phyloP scores from a whole-genome alignment of 371 early-diverging fungal genomes.

The Vittaforma corneae region DNA sequence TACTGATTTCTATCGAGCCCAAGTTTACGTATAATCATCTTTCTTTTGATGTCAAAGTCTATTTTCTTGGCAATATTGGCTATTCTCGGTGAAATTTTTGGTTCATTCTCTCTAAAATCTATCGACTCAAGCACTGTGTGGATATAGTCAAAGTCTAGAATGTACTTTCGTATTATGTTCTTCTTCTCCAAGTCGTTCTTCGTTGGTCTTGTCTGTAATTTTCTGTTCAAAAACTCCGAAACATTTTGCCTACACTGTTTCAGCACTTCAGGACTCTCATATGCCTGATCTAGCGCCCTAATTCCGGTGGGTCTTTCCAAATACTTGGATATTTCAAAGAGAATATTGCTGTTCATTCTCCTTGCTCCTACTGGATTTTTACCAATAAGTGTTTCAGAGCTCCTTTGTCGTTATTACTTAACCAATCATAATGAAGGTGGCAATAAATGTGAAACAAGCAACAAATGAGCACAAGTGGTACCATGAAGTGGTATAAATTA shows the following conservation, averaged over 20 bases:
- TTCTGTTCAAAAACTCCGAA: background rate
- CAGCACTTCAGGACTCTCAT: background rate
- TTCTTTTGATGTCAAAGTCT: background rate
- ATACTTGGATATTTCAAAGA: constrained; percentile 5
- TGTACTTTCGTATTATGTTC: background rate
- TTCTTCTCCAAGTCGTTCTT: background rate
- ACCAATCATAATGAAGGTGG: too few species aligned
- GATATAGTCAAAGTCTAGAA: background rate
- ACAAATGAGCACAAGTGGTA: too few species aligned
- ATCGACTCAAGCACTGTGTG: background rate
- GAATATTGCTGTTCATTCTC: constrained; percentile 1
- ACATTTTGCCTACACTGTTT: too few species aligned
- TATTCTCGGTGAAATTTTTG: background rate
- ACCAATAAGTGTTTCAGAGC: background rate
- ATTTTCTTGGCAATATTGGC: background rate
- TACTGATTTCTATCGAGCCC: background rate
- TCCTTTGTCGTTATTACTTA: too few species aligned
- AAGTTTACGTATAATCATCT: background rate
- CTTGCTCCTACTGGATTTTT: background rate
- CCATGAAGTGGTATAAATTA: too few species aligned
- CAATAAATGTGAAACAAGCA: too few species aligned
- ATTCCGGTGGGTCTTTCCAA: background rate
- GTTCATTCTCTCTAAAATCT: background rate
- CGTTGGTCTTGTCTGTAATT: background rate
- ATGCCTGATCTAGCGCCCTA: background rate